These are phyloP conservation scores for Plasmopara halstedii DNA, from an alignment of 352 stramenopile species.

Conservation along the genomic window DNA sequence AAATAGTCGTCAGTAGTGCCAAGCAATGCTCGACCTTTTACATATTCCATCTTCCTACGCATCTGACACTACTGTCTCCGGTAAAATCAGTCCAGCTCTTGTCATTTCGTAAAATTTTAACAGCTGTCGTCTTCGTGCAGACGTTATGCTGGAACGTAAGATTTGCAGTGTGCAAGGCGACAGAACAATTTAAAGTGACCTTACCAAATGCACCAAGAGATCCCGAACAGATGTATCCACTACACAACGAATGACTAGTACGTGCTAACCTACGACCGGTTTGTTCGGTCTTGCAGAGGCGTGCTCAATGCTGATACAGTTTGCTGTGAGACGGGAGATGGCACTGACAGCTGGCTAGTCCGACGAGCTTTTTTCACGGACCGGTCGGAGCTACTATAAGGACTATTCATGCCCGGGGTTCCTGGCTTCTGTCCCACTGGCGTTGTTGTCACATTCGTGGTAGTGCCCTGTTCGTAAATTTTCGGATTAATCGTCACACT, in stretches of 20 bases:
- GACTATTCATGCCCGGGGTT: constrained; percentile 17
- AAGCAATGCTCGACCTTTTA: too few species aligned
- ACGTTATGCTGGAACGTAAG: too few species aligned
- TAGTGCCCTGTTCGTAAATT: constrained; percentile 51
- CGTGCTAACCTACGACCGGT: constrained; percentile 19
- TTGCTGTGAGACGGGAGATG: constrained; percentile 17
- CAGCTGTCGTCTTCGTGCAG: too few species aligned
- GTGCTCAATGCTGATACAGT: constrained; percentile 8
- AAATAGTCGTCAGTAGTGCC: too few species aligned
- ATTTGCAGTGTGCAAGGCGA: too few species aligned
- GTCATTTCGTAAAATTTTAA: too few species aligned
- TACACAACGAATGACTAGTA: not conserved
- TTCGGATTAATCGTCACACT: constrained; percentile 98
- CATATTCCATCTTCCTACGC: too few species aligned
- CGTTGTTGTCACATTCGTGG: constrained; percentile 10
- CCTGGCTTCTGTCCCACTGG: constrained; percentile 16
- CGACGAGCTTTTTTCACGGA: constrained; percentile 27
- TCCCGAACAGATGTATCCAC: not conserved
- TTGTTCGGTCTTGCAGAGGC: constrained; percentile 37
- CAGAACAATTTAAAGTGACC: too few species aligned
- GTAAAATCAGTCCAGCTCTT: too few species aligned
- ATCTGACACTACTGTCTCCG: too few species aligned
- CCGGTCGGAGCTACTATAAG: constrained; percentile 13
- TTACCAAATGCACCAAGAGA: not conserved
- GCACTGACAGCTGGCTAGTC: constrained; percentile 22